Base-by-base conservation (phyloP, 1,284 basidiomycete species). In the Pisolithus thermaeus region DNA sequence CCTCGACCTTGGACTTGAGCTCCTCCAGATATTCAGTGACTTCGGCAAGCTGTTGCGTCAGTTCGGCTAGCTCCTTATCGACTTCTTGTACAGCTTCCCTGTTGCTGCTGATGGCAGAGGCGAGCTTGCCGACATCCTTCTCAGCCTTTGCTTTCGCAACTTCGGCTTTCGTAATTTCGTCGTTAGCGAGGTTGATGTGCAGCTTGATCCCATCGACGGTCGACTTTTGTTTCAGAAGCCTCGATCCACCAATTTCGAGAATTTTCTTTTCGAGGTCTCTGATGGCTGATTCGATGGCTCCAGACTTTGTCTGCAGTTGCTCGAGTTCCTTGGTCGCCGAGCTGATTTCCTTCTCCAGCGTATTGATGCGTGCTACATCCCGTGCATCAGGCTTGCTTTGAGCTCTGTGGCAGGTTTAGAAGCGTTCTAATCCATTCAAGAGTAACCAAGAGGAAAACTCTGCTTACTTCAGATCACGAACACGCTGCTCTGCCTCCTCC, bases 91-190 rank as follows among this genome's bases (percentile, higher is more conserved):
- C 69, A 18, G 76, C 74, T 9, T 67, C 63, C 16, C 70, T 71
- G 63, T 90, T 88, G 30, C 66, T 72, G 41, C 78, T 73, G 53
- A 95, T 75, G 7, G 80, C 69, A 52, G 76, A 77, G 37, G 78
- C 71, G 16, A 87, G 70, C 68, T 94, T 95, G 54, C 74, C 73
- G 5, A 80, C 70, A 64, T 98, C 95, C 63, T 93, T 92, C 69
- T 90, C 83, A 0, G 92, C 91, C 65, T 97, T 97, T 16, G 83
- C 81, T 64, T 85, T 88, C 2, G 87, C 84, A 14, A 97, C 91
- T 67, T 99, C 95, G 1, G 92, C 92, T 70, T 94, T 97, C 48
- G 93, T 95, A 62, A 96, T 90, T 59, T 92, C 87, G 52, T 97
- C 93, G 64, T 85, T 90, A 44, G 90, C 84, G 46, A 97, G 75